Base-by-base conservation (phyloP, 2,329 filamentous ascomycete genomes). In the Apiospora hydei region DNA sequence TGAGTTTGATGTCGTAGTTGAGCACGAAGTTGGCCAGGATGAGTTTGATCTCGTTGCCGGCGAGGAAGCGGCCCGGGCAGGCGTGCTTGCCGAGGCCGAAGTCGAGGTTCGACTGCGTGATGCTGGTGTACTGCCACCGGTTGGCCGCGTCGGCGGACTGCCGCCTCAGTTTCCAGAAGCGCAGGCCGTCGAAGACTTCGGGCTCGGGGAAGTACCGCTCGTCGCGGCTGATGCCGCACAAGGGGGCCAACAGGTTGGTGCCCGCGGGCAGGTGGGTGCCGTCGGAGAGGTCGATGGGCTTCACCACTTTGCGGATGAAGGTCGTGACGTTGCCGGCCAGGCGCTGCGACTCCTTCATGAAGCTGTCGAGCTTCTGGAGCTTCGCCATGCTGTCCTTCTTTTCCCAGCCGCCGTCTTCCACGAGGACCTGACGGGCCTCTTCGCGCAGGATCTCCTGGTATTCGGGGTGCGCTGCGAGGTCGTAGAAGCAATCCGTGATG, bases 231-330 rank as follows among this genome's bases (percentile, higher is more conserved):
- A 84, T 75, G 41, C 80, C 82, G 24, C 80, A 77, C 16, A 80
- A 73, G 0, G 85, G 82, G 0, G 85, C 78, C 72, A 87, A 82
- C 44, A 87, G 80, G n/a, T 81, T 80, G 7, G 83, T 82, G 41
- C 85, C 85, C 1, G 81, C 79, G 0, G 85, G 85, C 13, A 87
- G 81, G 47, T 84, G 82, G 67, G 88, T 85, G 21, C 88, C 88
- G 76, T 88, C 87, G 64, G 87, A 88, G 1, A 89, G 85, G 2
- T 83, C 84, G 75, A 90, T 83, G 4, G 85, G 81, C 74, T 85
- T 83, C 47, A 87, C 79, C 13, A 88, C 86, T 74, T 86, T 87
- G 72, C 88, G 86, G 34, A 78, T 77, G 78, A 89, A 89, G 3
- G 86, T 84, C 0, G 81, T 79, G 41, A 81, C 74, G 75, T 80